These are phyloP conservation scores for Trebouxia sp. DNA, from an alignment of 139 green algal species.

Conservation along the genomic window DNA sequence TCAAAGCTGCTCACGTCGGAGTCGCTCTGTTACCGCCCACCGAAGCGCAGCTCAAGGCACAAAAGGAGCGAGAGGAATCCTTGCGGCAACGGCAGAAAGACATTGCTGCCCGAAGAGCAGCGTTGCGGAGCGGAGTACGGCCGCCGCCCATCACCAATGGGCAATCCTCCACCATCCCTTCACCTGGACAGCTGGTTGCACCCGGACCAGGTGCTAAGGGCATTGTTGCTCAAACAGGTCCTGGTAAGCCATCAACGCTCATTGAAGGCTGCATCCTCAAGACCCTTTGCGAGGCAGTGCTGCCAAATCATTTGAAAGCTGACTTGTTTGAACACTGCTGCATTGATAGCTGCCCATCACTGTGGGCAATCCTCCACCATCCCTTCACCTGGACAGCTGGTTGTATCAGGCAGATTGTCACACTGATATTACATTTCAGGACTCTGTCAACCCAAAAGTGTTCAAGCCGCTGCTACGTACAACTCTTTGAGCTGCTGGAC, in stretches of 20 bases:
- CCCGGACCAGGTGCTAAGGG: not conserved
- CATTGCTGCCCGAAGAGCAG: not conserved
- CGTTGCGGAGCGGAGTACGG: not conserved
- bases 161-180: too few species aligned
- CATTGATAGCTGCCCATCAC: not conserved
- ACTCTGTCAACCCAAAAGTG: too few species aligned
- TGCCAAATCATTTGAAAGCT: too few species aligned
- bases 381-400: not conserved
- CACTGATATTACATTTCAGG: too few species aligned
- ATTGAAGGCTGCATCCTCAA: too few species aligned
- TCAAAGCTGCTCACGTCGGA: constrained; percentile 83
- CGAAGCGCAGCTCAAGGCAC: constrained; percentile 6
- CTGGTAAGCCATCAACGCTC: too few species aligned
- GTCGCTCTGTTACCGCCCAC: constrained; percentile 78
- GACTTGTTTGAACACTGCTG: too few species aligned
- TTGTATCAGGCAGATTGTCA: not conserved
- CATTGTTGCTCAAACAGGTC: not conserved
- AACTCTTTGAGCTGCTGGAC: too few species aligned
- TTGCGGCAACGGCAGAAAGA: constrained; percentile 5
- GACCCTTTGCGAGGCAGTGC: too few species aligned
- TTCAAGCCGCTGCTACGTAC: too few species aligned
- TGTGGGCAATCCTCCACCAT: not conserved
- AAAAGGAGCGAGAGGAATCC: not conserved
- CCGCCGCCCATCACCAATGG: not conserved
- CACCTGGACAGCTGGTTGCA: not conserved